A percentile compares a stretch with the other conserved stretches of the same genome.
These are phyloP conservation scores for Litsea cubeba DNA, from an alignment of 164 flowering plant genomes.

Conservation along the genomic window DNA sequence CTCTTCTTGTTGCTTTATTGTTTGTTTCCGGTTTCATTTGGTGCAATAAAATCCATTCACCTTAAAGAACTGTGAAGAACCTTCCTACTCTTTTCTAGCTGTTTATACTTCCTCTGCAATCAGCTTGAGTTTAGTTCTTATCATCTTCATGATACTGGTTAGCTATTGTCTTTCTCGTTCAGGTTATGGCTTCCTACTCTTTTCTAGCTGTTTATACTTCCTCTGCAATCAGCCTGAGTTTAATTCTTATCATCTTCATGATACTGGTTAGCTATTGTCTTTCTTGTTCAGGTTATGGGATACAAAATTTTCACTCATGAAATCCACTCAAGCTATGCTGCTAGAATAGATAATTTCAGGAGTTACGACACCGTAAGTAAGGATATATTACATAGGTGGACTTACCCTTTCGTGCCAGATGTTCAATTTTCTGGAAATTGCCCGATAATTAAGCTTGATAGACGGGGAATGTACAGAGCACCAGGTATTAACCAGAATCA, in stretches of 20 bases:
- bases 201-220: not conserved
- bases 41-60: too few relatives aligned
- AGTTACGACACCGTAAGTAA: constrained; percentile 90
- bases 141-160: not conserved
- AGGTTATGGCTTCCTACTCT: constrained; percentile 57
- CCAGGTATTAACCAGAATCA: constrained; percentile 42
- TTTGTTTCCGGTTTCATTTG: too few relatives aligned
- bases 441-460: constrained; percentile 56
- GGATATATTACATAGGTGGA: constrained; percentile 95
- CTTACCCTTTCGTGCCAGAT: constrained; percentile 92
- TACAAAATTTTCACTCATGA: constrained; percentile 91
- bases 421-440: constrained; percentile 61
- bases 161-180: constrained; percentile 22
- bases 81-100: not conserved
- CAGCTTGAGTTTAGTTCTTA: not conserved
- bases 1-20: too few relatives aligned
- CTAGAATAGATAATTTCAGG: constrained; percentile 81
- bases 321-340: constrained; percentile 89
- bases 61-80: too few relatives aligned
- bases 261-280: constrained; percentile 2
- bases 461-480: constrained; percentile 76
- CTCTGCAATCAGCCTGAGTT: not conserved
- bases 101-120: constrained; percentile 1
- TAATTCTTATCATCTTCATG: not conserved
- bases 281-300: constrained; percentile 74